phyloP scores from a whole-genome alignment of 805 yeast species.

The Wickerhamomyces hampshirensis region DNA sequence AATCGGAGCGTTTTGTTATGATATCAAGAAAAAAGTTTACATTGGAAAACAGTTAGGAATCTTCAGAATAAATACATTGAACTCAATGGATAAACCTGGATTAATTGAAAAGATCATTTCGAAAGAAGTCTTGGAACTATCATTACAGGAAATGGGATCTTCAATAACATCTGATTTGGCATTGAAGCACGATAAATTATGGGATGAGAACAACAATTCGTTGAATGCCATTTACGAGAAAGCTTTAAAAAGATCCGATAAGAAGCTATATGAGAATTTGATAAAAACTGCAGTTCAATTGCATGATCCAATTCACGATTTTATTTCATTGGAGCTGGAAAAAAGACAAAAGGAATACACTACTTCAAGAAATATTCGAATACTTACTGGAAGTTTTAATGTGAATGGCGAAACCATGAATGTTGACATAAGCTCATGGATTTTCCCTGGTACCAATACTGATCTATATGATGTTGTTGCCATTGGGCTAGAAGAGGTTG shows the following conservation, averaged over 20 bases:
- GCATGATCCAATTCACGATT: conserved; percentile 88
- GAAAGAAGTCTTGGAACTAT: conserved; percentile 50
- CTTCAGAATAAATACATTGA: conserved; percentile 84
- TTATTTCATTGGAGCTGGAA: conserved; percentile 61
- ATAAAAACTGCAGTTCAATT: conserved; percentile 45
- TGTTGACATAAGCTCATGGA: conserved; percentile 67
- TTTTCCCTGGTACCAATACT: conserved; percentile 53
- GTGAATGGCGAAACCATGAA: conserved; percentile 65
- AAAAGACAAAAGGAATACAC: conserved; percentile 51
- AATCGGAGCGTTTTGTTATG: conserved; percentile 82
- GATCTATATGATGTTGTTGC: conserved; percentile 62
- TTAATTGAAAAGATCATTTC: conserved; percentile 68
- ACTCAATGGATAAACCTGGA: conserved; percentile 84
- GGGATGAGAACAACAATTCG: conserved; percentile 93
- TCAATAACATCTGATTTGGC: conserved; percentile 43
- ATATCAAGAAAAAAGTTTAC: conserved; percentile 50
- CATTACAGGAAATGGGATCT: conserved; percentile 38
- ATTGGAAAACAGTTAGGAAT: conserved; percentile 86
- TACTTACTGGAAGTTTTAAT: conserved; percentile 85
- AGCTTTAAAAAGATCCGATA: conserved; percentile 26
- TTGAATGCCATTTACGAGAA: conserved; percentile 69
- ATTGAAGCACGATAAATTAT: conserved; percentile 66
- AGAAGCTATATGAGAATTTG: conserved; percentile 24
- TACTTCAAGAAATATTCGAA: conserved; percentile 49
- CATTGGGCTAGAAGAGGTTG: conserved; percentile 85